Evolutionary conservation across 2,329 filamentous ascomycete genomes (phyloP).

Genomic region (Monosporascus sp.): DNA sequence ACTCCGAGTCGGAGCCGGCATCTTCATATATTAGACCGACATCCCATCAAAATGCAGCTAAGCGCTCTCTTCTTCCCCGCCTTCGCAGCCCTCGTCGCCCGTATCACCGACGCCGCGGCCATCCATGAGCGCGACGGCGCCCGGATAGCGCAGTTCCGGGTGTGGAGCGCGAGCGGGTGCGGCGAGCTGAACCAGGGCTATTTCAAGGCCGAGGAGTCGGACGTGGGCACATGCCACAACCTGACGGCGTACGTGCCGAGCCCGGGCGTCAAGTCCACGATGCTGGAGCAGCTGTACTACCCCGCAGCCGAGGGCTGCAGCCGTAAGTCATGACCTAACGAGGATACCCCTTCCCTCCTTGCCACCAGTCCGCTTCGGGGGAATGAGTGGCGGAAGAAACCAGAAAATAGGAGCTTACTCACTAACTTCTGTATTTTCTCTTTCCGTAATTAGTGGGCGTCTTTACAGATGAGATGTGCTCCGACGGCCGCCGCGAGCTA

Average conservation of each 20-base stretch:
- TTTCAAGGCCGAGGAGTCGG: conserved; percentile 19
- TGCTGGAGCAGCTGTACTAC: conserved; percentile 10
- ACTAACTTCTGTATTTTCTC: background rate
- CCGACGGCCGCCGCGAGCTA: background rate
- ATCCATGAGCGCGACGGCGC: conserved; percentile 14
- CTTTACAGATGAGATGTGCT: conserved; percentile 11
- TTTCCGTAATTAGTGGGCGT: conserved; percentile 7
- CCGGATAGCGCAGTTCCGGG: conserved; percentile 22
- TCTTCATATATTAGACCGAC: no score
- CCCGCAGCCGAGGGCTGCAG: conserved; percentile 16
- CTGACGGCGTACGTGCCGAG: conserved; percentile 49
- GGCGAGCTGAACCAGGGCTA: conserved; percentile 18
- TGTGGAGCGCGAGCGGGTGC: conserved; percentile 20
- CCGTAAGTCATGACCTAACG: conserved; percentile 12
- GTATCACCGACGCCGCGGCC: conserved; percentile 15
- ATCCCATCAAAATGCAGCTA: conserved; percentile 21
- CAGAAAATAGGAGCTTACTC: background rate
- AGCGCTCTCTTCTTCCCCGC: conserved; percentile 18
- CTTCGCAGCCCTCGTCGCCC: conserved; percentile 13
- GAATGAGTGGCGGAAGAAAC: background rate
- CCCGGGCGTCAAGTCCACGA: conserved; percentile 10
- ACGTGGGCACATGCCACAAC: conserved; percentile 22
- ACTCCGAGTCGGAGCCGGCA: background rate
- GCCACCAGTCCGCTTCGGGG: background rate
- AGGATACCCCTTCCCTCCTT: background rate